Conservation (phyloP, 345 rosid species). For the Combretum micranthum region DNA sequence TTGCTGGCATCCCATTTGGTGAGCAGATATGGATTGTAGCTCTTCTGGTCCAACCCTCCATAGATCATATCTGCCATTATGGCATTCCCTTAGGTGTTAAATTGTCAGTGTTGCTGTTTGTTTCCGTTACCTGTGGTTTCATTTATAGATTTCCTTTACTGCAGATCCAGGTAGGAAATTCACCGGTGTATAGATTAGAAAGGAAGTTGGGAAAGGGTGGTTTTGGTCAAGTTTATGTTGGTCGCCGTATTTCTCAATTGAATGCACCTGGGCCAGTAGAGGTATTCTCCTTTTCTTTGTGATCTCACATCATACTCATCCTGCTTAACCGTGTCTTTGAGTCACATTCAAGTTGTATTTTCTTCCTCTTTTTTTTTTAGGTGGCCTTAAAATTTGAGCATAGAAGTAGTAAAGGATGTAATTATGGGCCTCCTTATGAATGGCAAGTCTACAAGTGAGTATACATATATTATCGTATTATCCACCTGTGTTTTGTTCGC, state of each 20-base stretch:
- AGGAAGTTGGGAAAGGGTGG: conserved; percentile 98
- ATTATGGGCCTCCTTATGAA: conserved; percentile 88
- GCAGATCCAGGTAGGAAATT: conserved; percentile 90
- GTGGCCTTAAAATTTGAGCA: conserved; percentile 96
- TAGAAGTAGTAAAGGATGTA: conserved; percentile 89
- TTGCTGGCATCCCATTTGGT: too few relatives aligned
- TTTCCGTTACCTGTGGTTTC: neutral
- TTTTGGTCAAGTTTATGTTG: conserved; percentile 97
- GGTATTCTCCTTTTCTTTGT: conserved; percentile 4
- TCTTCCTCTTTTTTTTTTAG: conserved; percentile 24
- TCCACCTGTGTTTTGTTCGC: neutral
- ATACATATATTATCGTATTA: conserved; percentile 3
- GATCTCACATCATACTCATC: neutral
- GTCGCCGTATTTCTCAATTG: conserved; percentile 54
- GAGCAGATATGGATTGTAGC: too few relatives aligned
- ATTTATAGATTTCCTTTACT: neutral
- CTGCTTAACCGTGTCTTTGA: neutral
- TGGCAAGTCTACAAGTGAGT: conserved; percentile 96
- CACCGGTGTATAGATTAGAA: conserved; percentile 73
- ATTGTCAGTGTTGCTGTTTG: neutral
- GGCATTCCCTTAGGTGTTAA: neutral
- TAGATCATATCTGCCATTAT: neutral
- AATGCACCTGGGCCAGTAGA: conserved; percentile 46
- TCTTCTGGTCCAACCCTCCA: neutral
- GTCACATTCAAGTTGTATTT: neutral